Evolutionary conservation across 768 basidiomycete species (phyloP), one percentile per base, ranked within the genome.

Genomic region (Termitomyces titanicus): DNA sequence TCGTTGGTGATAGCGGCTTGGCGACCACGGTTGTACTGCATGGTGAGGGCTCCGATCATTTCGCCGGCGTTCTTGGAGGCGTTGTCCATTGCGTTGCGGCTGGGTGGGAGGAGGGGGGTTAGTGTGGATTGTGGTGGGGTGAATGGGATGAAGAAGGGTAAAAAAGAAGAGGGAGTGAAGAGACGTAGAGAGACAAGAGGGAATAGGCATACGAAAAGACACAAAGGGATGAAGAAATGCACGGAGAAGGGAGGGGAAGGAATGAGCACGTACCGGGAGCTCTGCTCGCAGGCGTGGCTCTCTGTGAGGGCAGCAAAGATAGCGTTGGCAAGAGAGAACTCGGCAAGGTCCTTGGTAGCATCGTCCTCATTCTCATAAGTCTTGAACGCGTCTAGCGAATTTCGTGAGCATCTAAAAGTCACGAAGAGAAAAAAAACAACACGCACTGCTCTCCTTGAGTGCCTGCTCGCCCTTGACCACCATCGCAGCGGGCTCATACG

Each of bases 11-110:
- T 98, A 62, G 94, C 88, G 61, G 94, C 94, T 79, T 98, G 94
- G 69, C 94, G 92, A 80, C 95, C 94, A 83, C 94, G 91, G 72
- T 98, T 98, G 83, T 95, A 98, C 72, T 96, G 82, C 88, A 97
- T 89, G 71, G 89, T 89, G 47, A 98, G 80, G 43, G 78, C 72
- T 57, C 73, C 73, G 67, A 98, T 96, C 94, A 98, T 97, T 74
- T 95, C 94, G 33, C 75, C 77, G 55, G 97, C 97, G 72, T 99
- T 98, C 86, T 99, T 99, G 62, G 95, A 94, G 46, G 96, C 96
- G 68, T 94, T 98, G 84, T 98, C 97, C 97, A 99, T 99, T 66
- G 97, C 97, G 63, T 96, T 98, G 63, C 96, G 89, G 72, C 96
- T 86, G 61, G 47, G 27, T 18, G 15, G 18, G 24, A 47, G n/a